phyloP scores from a whole-genome alignment of 2,329 filamentous ascomycete genomes.

The Akanthomyces muscarius region DNA sequence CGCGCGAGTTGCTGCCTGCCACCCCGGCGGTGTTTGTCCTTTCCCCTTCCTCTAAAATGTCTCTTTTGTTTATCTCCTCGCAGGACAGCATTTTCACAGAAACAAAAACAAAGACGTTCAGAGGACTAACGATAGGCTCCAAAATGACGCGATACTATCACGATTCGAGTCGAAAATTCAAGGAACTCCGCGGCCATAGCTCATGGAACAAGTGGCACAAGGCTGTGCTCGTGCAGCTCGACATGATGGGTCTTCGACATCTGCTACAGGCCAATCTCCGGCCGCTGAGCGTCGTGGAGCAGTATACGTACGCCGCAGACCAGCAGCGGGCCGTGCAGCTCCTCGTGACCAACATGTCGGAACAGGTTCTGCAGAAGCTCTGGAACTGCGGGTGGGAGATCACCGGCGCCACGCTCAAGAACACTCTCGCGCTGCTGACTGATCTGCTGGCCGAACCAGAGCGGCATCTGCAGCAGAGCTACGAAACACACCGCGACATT shows the following conservation, averaged over 20 bases:
- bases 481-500: slow-evolving; percentile 9
- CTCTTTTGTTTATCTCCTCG: background rate
- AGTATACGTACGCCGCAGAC: background rate
- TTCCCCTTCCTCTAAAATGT: background rate
- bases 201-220: slow-evolving; percentile 10
- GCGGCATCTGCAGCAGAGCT: slow-evolving; percentile 3
- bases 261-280: background rate
- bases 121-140: background rate
- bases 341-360: background rate
- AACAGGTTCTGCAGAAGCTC: background rate
- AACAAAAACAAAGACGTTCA: no score
- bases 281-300: background rate
- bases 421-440: slow-evolving; percentile 7
- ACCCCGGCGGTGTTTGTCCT: background rate
- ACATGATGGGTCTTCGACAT: background rate
- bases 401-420: background rate
- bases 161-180: background rate
- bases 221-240: slow-evolving; percentile 1
- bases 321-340: slow-evolving; percentile 3
- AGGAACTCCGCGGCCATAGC: slow-evolving; percentile 3
- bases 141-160: background rate
- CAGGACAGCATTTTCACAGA: no score
- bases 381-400: slow-evolving; percentile 1
- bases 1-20: background rate
- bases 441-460: slow-evolving; percentile 3